Evolutionary conservation across 2,329 filamentous ascomycete genomes (phyloP), one percentile per base, ranked within the genome.

Genomic region (Chalaropsis ovoidea): DNA sequence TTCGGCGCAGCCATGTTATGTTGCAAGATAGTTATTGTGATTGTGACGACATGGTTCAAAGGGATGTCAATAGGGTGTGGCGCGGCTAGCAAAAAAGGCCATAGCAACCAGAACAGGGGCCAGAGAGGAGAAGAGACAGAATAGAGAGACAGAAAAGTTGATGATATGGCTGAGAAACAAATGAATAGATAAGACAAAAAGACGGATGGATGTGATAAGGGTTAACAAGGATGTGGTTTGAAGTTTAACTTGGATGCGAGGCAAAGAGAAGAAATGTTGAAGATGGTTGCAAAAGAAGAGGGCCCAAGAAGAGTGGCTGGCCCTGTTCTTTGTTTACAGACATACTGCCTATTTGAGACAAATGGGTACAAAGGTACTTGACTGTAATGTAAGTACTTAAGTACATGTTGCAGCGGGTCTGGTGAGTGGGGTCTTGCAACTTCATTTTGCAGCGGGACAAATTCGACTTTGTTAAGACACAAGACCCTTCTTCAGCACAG

Each of bases 391-490:
- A n/a, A 11, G 42, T 43, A 43, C 11, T 3, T 45, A 45, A 5
- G 43, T 47, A n/a, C 43, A 31, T 31, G 31, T 31, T 31, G 31
- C 31, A 6, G 31, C 31, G 31, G 31, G 31, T 31, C 3, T 31
- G 31, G 31, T 6, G 31, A 31, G 31, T 31, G 42, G 42, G 42
- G 13, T 43, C 42, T 43, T 15, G 6, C 11, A n/a, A 15, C 4
- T 15, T n/a, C 6, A 13, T 43, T 43, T 15, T 43, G 11, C 13
- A n/a, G 42, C n/a, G n/a, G n/a, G n/a, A n/a, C 42, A 13, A 56
- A 31, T 22, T 56, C 27, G 24, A 22, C 52, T 56, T 58, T 58
- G 54, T 58, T 58, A 58, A 39, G 27, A n/a, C 54, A 17, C 27
- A n/a, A n/a, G 3, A 22, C 54, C 8, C 22, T 19, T 35, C 17